Conservation (phyloP, 805 yeast species). For the Zygotorulaspora danielsina region DNA sequence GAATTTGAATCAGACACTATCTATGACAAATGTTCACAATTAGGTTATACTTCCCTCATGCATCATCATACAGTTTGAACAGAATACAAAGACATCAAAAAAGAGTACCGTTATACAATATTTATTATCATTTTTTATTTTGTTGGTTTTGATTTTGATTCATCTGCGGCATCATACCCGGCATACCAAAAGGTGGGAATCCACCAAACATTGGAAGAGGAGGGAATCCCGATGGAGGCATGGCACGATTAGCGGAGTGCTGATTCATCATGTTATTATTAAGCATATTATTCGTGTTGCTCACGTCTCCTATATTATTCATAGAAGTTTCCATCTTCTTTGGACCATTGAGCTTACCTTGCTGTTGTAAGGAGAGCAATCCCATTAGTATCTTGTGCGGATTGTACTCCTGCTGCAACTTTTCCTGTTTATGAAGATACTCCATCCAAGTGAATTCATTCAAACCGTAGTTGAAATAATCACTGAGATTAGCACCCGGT, state of each 20-base stretch:
- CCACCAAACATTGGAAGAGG: slow-evolving; percentile 37
- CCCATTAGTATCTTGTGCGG: slow-evolving; percentile 75
- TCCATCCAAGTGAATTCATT: slow-evolving; percentile 96
- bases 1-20: too few relatives aligned
- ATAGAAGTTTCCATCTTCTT: slow-evolving; percentile 24
- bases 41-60: too few relatives aligned
- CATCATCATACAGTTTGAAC: too few relatives aligned
- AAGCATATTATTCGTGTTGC: slow-evolving; percentile 5
- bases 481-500: slow-evolving; percentile 93
- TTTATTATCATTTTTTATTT: too few relatives aligned
- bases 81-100: too few relatives aligned
- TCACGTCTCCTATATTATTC: slow-evolving; percentile 14
- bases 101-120: too few relatives aligned
- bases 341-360: slow-evolving; percentile 42
- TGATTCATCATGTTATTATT: slow-evolving; percentile 5
- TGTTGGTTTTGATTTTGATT: slow-evolving; percentile 21
- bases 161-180: slow-evolving; percentile 39
- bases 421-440: slow-evolving; percentile 84
- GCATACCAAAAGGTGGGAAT: slow-evolving; percentile 36
- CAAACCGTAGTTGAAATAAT: slow-evolving; percentile 94
- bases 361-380: slow-evolving; percentile 34
- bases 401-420: slow-evolving; percentile 69
- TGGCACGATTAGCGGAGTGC: slow-evolving; percentile 11
- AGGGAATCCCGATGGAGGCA: slow-evolving; percentile 32
- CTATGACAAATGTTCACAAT: too few relatives aligned